Evolutionary conservation across 257 asterid genomes (phyloP), one percentile per base, ranked within the genome.

Genomic region (Nicotiana otophora): DNA sequence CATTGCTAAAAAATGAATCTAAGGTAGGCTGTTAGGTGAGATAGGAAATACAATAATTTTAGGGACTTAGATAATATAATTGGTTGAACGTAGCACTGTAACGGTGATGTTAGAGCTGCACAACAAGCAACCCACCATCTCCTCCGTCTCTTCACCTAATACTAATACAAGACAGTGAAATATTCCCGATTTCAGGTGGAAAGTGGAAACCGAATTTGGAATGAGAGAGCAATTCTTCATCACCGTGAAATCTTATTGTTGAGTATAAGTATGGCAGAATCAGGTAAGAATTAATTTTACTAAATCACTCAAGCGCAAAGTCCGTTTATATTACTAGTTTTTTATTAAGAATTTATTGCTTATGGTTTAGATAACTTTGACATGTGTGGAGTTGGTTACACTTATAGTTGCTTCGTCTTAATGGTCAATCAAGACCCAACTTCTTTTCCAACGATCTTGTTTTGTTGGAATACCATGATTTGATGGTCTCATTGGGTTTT

Each of bases 211-310:
- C 57, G 83, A 39, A 16, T 58, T 82, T 36, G 6, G 62, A 19
- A 60, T 26, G 65, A 67, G 69, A 60, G 48, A 15, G 14, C 83
- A 81, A 23, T 79, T 88, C 86, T 33, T 62, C 36, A 31, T 26
- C 17, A 34, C 46, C 23, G 58, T 63, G 26, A 33, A 30, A 23
- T 36, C 28, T 51, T 74, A 11, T 10, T 23, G 17, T 74, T 15
- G n/a, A 51, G 54, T 20, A 79, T 54, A 63, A 75, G 19, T 19
- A 82, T 85, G 92, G 85, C 90, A 85, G 88, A 89, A 84, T 83
- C 93, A 84, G 95, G 95, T 90, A 34, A 68, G 20, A 20, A 55
- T 62, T 9, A 9, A 34, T 0, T 11, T 1, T 26, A 15, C n/a
- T 42, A 60, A 12, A 63, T 19, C 26, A 20, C 19, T 46, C 12